Evolutionary conservation across 1,284 basidiomycete species (phyloP).

Genomic region (Phenoliferia sp.): DNA sequence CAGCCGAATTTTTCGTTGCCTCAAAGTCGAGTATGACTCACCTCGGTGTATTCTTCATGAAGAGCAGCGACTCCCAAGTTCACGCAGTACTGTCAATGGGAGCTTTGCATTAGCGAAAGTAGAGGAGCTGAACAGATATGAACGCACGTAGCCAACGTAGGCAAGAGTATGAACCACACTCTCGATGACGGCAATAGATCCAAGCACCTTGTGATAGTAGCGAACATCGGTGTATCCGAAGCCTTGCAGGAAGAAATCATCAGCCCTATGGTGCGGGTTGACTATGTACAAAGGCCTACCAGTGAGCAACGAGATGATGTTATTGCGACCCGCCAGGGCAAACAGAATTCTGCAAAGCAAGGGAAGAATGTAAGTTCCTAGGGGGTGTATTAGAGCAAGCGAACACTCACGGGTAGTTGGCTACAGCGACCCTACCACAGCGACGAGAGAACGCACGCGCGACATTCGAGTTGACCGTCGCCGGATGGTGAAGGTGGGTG

Average conservation of each 20-base stretch:
- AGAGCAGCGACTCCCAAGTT: background rate
- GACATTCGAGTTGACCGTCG: background rate
- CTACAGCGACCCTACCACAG: constrained; percentile 17
- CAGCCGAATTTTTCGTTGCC: too few species aligned
- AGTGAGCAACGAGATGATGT: constrained; percentile 11
- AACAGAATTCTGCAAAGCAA: constrained; percentile 5
- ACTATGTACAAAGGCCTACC: constrained; percentile 3
- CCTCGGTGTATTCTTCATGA: constrained; percentile 10
- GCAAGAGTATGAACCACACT: constrained; percentile 18
- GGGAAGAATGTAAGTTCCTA: too few species aligned
- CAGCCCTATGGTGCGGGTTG: background rate
- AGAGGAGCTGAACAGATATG: background rate
- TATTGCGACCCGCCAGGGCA: constrained; percentile 20
- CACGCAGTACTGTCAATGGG: background rate
- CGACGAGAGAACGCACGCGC: constrained; percentile 14
- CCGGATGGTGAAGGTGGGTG: background rate
- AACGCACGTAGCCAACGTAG: constrained; percentile 15
- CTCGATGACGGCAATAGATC: constrained; percentile 10
- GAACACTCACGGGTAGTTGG: constrained; percentile 18
- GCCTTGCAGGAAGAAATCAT: background rate
- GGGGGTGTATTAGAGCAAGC: too few species aligned
- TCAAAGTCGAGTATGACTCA: too few species aligned
- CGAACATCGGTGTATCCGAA: constrained; percentile 17
- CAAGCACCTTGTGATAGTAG: constrained; percentile 25
- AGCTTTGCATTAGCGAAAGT: background rate